These are phyloP conservation scores for Helicostylum pulchrum DNA, from an alignment of 192 early-diverging fungal genomes.

Conservation along the genomic window DNA sequence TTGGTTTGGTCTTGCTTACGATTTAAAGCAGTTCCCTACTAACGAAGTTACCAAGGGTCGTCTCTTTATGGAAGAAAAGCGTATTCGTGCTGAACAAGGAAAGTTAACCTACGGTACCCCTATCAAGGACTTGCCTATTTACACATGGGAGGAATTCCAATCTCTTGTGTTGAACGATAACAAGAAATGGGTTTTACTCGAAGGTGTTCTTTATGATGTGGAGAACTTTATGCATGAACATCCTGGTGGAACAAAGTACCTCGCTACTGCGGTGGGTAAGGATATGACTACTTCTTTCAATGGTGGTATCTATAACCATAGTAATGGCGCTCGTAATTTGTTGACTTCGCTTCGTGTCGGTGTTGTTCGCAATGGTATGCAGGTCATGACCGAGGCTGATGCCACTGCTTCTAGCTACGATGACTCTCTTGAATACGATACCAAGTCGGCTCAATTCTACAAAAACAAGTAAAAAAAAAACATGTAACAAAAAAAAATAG, in stretches of 20 bases:
- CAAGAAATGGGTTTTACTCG: slow-evolving; percentile 78
- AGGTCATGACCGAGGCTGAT: slow-evolving; percentile 25
- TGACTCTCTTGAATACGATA: slow-evolving; percentile 8
- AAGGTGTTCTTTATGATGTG: slow-evolving; percentile 82
- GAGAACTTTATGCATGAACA: slow-evolving; percentile 80
- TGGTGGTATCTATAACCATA: slow-evolving; percentile 87
- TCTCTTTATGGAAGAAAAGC: slow-evolving; percentile 79
- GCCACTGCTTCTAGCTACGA: slow-evolving; percentile 3
- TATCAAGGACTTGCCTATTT: slow-evolving; percentile 65
- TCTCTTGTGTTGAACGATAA: slow-evolving; percentile 62
- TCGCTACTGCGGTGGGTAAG: slow-evolving; percentile 73
- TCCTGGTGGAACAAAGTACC: slow-evolving; percentile 78
- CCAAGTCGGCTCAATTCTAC: slow-evolving; percentile 12
- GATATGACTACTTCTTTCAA: slow-evolving; percentile 86
- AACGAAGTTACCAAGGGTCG: slow-evolving; percentile 81
- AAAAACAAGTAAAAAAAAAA: slow-evolving; percentile 5
- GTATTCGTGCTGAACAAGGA: slow-evolving; percentile 54
- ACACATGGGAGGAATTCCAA: slow-evolving; percentile 61
- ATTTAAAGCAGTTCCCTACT: slow-evolving; percentile 71
- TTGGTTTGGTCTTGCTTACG: slow-evolving; percentile 61
- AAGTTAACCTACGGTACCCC: slow-evolving; percentile 74
- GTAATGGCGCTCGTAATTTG: slow-evolving; percentile 85
- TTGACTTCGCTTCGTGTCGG: slow-evolving; percentile 71
- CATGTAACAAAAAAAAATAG: slow-evolving; percentile 7
- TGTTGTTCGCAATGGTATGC: slow-evolving; percentile 52